Percentiles rank a stretch among this genome's conserved stretches.
These are phyloP conservation scores for Fraxinus dipetala DNA, from an alignment of 305 asterid species.

Conservation along the genomic window DNA sequence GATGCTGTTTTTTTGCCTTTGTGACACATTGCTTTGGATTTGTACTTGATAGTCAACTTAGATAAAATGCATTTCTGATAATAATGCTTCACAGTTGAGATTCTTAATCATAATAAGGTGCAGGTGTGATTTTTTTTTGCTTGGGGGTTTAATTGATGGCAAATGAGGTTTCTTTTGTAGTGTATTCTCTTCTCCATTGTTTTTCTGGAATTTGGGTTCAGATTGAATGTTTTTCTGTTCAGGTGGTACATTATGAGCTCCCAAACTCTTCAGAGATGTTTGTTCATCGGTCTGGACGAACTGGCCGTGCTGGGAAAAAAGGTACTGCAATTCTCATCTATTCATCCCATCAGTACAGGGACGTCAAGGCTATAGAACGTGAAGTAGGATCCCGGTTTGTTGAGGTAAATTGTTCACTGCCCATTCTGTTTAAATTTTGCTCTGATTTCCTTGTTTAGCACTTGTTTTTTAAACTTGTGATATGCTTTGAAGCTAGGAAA, in stretches of 20 bases:
- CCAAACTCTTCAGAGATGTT: constrained; percentile 76
- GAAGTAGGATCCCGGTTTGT: constrained; percentile 77
- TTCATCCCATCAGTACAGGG: constrained; percentile 63
- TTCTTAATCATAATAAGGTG: constrained; percentile 12
- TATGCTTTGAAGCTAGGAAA: constrained; percentile 3
- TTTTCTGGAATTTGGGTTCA: not conserved
- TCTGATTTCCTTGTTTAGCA: not conserved
- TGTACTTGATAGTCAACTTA: not conserved
- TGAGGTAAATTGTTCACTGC: constrained; percentile 44
- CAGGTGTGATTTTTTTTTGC: not conserved
- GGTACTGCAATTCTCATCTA: constrained; percentile 76
- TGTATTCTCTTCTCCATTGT: not conserved
- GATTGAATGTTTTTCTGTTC: constrained; percentile 26
- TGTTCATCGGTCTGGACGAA: constrained; percentile 94
- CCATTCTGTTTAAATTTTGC: constrained; percentile 11
- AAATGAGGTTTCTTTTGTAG: not conserved
- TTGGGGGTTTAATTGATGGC: not conserved
- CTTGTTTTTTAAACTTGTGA: not conserved
- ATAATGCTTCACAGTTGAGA: not conserved
- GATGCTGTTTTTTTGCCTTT: not conserved
- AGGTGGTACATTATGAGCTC: constrained; percentile 81
- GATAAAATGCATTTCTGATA: not conserved
- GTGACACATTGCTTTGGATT: not conserved
- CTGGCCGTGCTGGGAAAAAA: constrained; percentile 98
- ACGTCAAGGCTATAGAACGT: constrained; percentile 69